phyloP scores from a whole-genome alignment of 495 filamentous ascomycete species.

The Articulospora tetracladia region DNA sequence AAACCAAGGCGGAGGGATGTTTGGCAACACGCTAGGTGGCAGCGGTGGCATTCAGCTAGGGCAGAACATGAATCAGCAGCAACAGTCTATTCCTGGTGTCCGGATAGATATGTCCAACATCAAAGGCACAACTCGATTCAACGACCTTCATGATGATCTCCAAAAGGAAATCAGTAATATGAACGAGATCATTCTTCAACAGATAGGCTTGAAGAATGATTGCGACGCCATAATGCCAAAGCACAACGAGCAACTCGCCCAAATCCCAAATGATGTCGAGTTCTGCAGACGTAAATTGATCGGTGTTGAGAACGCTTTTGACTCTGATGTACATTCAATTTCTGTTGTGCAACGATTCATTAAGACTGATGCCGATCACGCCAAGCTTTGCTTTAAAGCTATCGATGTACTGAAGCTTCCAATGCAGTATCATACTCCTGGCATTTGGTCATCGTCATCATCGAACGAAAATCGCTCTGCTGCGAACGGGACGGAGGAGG shows the following conservation, averaged over 20 bases:
- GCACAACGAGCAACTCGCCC: slow-evolving; percentile 59
- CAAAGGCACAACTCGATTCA: slow-evolving; percentile 81
- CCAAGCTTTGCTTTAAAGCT: slow-evolving; percentile 67
- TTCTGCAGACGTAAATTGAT: slow-evolving; percentile 70
- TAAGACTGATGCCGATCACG: slow-evolving; percentile 64
- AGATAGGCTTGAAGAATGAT: slow-evolving; percentile 56
- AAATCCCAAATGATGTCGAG: slow-evolving; percentile 69
- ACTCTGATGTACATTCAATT: slow-evolving; percentile 70
- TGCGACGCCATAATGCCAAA: slow-evolving; percentile 58
- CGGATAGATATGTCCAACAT: slow-evolving; percentile 74
- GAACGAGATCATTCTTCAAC: slow-evolving; percentile 67
- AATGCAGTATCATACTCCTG: slow-evolving; percentile 63
- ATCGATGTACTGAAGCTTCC: slow-evolving; percentile 75
- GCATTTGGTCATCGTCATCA: slow-evolving; percentile 46
- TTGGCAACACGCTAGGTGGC: background rate
- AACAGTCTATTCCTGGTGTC: slow-evolving; percentile 60
- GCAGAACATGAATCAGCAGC: slow-evolving; percentile 31
- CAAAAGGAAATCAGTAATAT: slow-evolving; percentile 70
- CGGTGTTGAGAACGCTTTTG: slow-evolving; percentile 66
- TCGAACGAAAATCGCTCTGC: slow-evolving; percentile 9
- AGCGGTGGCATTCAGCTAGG: slow-evolving; percentile 39
- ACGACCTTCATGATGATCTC: slow-evolving; percentile 80
- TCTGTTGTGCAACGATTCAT: slow-evolving; percentile 59
- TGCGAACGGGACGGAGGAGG: slow-evolving; percentile 45
- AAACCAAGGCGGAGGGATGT: slow-evolving; percentile 1